A percentile compares a stretch with the other conserved stretches of the same genome.
These are phyloP conservation scores for Dichotomopilus funicola DNA, from an alignment of 2,329 filamentous ascomycete species.

Conservation along the genomic window DNA sequence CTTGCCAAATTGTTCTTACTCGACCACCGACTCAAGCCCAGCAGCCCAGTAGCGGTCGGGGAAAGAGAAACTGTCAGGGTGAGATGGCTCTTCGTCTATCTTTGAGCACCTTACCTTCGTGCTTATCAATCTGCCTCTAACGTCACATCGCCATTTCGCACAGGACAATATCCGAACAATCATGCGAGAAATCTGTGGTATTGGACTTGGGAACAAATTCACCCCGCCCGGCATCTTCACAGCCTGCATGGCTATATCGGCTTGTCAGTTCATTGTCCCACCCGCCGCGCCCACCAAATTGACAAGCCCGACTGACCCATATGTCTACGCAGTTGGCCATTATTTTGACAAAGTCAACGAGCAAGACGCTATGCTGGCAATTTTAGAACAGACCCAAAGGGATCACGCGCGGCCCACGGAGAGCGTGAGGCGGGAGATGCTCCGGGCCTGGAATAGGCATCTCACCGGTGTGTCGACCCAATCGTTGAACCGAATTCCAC, in stretches of 20 bases:
- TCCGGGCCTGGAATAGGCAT: not conserved
- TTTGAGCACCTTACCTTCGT: not conserved
- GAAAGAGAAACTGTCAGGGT: constrained; percentile 3
- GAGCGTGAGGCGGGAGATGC: constrained; percentile 1
- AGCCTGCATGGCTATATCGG: constrained; percentile 48
- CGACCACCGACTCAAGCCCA: constrained; percentile 46
- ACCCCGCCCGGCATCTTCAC: constrained; percentile 52
- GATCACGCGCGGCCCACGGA: constrained; percentile 9
- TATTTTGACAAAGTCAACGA: constrained; percentile 3
- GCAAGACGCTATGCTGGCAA: constrained; percentile 5
- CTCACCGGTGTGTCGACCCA: not conserved
- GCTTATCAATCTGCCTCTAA: constrained; percentile 1
- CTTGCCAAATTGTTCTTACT: constrained; percentile 51
- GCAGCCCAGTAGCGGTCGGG: constrained; percentile 24
- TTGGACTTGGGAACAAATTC: constrained; percentile 49
- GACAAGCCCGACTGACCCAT: no score
- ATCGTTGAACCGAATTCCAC: no score
- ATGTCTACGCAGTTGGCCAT: constrained; percentile 3
- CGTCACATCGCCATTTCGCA: no score
- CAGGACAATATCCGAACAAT: constrained; percentile 40
- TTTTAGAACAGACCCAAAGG: constrained; percentile 6
- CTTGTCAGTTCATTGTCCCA: constrained; percentile 34
- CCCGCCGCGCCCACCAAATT: no score
- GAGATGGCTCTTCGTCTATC: not conserved
- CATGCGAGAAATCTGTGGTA: constrained; percentile 51